Evolutionary conservation across 371 early-diverging fungal genomes (phyloP), one percentile per base, ranked within the genome.

Genomic region (Rhizomucor miehei): DNA sequence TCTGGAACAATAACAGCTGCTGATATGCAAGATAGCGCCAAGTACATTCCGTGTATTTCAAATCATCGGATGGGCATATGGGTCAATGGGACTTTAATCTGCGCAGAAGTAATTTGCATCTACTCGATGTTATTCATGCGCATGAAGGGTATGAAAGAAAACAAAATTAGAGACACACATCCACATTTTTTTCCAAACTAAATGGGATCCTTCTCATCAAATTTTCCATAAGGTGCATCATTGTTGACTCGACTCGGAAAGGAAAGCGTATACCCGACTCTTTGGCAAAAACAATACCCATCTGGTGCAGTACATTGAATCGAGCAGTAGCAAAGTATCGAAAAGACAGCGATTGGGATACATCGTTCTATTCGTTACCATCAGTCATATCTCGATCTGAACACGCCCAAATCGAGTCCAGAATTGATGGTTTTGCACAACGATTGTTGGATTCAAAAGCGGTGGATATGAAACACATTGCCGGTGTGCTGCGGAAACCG

Each of bases 41-140:
- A 44, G 74, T 65, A 2, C 68, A 84, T 46, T 77, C 89, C 1
- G 92, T 85, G 0, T 94, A 94, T 57, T 93, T 92, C 65, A 94
- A 94, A 63, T 94, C 93, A 3, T 92, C 93, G 0, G 94, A 94
- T 67, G 94, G 93, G 0, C 94, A 94, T 62, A 85, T 80, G 55
- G 87, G 89, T 6, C 71, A 82, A 39, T 94, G 93, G 93, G 84
- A 86, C 51, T 90, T 93, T 49, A 91, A 82, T 53, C 56, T 92
- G 48, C 78, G 90, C 16, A 60, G 94, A 44, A 77, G 87, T 52
- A 94, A 94, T 59, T 67, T 85, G 25, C 91, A 90, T 52, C 56
- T 93, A 13, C 57, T 93, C 6, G 63, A 75, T 11, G 56, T 79
- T n/a, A 74, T 94, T 17, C 52, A 59, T 12, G 23, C 65, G 1